Conservation (phyloP, 805 yeast genomes). For the Hanseniaspora pseudoguilliermondii region DNA sequence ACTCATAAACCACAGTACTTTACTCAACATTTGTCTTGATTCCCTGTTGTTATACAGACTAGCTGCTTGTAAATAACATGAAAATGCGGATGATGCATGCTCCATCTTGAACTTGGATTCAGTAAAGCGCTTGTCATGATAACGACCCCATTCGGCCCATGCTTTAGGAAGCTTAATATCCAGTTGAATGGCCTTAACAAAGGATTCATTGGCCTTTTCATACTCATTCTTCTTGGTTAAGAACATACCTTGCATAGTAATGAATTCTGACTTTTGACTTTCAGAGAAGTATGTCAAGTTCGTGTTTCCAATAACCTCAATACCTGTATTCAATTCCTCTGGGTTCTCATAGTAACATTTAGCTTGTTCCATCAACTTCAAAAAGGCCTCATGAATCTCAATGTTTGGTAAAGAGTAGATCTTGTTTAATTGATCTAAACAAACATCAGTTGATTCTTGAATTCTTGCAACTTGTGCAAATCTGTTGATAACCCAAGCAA, state of each 20-base stretch:
- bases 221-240: constrained; percentile 77
- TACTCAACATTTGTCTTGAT: constrained; percentile 72
- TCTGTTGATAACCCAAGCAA: constrained; percentile 96
- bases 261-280: constrained; percentile 95
- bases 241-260: constrained; percentile 96
- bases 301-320: constrained; percentile 93
- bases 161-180: constrained; percentile 92
- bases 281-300: constrained; percentile 92
- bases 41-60: constrained; percentile 89
- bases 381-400: constrained; percentile 94
- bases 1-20: constrained; percentile 87
- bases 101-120: constrained; percentile 70
- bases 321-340: constrained; percentile 81
- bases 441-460: constrained; percentile 93
- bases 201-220: constrained; percentile 95
- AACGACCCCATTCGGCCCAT: constrained; percentile 99
- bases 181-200: constrained; percentile 94
- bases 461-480: constrained; percentile 98
- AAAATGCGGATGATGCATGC: constrained; percentile 84
- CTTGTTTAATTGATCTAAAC: constrained; percentile 81
- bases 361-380: constrained; percentile 92
- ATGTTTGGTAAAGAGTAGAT: constrained; percentile 93
- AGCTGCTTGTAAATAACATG: constrained; percentile 95
- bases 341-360: constrained; percentile 92
- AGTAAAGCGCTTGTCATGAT: constrained; percentile 76